Conservation (phyloP, 495 filamentous ascomycete species). For the Rostrohypoxylon terebratum region DNA sequence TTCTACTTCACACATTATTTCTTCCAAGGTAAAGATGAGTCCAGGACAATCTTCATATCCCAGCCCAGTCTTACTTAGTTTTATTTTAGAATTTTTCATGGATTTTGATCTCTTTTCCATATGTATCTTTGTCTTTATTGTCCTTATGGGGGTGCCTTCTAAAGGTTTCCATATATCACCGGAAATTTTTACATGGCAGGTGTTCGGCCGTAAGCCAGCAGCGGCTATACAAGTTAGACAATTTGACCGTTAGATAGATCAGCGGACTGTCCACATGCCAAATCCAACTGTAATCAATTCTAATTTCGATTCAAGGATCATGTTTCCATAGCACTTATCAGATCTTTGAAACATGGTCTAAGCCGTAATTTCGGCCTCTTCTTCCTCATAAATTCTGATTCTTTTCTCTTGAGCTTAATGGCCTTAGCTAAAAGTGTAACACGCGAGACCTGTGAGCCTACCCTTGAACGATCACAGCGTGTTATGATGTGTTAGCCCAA, state of each 20-base stretch:
- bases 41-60: not conserved
- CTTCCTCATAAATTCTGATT: not conserved
- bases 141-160: no score
- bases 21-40: not conserved
- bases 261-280: not conserved
- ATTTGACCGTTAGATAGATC: not conserved
- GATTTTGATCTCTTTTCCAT: not conserved
- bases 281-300: not conserved
- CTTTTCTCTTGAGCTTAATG: not conserved
- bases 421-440: not conserved
- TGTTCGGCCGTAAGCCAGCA: not conserved
- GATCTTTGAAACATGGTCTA: not conserved
- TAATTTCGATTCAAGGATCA: not conserved
- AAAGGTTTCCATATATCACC: not conserved
- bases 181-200: not conserved
- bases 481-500: not conserved
- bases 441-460: not conserved
- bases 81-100: not conserved
- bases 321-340: not conserved
- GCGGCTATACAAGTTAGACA: not conserved
- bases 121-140: not conserved
- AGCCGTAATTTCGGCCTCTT: not conserved
- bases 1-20: not conserved
- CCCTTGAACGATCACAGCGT: not conserved
- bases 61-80: no score